Percentiles rank a stretch among this genome's conserved stretches.
Conservation (phyloP, 305 asterid species). For the Ilex paraguariensis region DNA sequence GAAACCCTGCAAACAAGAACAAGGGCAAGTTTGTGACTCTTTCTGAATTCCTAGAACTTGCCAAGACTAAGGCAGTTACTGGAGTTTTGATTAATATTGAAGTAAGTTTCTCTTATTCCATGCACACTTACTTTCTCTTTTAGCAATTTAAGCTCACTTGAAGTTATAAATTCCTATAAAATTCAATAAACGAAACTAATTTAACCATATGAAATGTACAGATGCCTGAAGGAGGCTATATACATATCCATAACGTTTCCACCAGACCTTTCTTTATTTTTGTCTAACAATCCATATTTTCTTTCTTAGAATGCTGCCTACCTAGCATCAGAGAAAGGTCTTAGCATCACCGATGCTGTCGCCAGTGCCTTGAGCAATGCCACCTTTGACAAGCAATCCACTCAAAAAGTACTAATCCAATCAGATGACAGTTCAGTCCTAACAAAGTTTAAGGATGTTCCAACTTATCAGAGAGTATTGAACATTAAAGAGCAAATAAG, state of each 20-base stretch:
- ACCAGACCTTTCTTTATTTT: not conserved
- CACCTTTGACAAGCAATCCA: constrained; percentile 52
- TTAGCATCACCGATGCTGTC: constrained; percentile 64
- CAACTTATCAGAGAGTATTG: constrained; percentile 55
- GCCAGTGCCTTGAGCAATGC: constrained; percentile 59
- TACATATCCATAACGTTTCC: not conserved
- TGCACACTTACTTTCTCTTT: not conserved
- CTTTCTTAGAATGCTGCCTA: constrained; percentile 63
- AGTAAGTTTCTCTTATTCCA: constrained; percentile 21
- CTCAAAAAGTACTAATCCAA: constrained; percentile 66
- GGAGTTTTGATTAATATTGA: constrained; percentile 60
- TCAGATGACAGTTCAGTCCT: constrained; percentile 81
- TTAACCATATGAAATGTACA: not conserved
- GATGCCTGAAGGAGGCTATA: not conserved
- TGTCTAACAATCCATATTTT: no score
- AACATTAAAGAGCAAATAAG: constrained; percentile 34
- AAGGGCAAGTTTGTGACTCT: constrained; percentile 74
- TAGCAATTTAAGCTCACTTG: not conserved
- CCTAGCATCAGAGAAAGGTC: constrained; percentile 65
- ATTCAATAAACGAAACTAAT: not conserved
- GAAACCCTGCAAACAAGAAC: constrained; percentile 77
- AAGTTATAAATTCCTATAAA: not conserved
- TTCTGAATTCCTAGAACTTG: constrained; percentile 67
- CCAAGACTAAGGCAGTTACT: constrained; percentile 46
- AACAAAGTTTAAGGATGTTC: constrained; percentile 40